Conservation (phyloP, 2,329 filamentous ascomycete genomes). For the Talaromyces rugulosus region DNA sequence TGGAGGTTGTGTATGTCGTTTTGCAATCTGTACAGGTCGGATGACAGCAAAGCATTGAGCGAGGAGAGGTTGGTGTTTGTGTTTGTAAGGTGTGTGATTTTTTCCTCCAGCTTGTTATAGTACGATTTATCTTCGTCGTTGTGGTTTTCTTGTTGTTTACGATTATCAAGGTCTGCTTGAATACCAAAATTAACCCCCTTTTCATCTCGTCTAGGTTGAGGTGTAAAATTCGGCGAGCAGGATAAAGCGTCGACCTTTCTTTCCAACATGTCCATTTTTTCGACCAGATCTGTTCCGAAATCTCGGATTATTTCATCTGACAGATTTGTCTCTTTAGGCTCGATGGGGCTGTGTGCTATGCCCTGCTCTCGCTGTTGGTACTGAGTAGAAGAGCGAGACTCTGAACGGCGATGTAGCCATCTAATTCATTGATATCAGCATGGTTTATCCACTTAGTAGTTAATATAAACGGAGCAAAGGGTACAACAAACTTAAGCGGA, state of each 20-base stretch:
- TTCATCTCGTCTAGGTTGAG: not conserved
- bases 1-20: slow-evolving; percentile 3
- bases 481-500: slow-evolving; percentile 2
- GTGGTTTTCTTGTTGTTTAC: not conserved
- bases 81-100: not conserved
- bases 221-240: not conserved
- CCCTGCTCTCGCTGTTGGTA: not conserved
- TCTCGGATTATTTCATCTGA: not conserved
- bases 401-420: slow-evolving; percentile 8
- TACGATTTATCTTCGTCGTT: not conserved
- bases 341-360: no score
- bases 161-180: not conserved
- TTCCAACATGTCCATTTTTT: slow-evolving; percentile 8
- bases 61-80: not conserved
- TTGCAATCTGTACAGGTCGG: slow-evolving; percentile 2
- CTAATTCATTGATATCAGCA: not conserved
- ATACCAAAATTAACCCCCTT: not conserved
- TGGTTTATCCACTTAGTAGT: not conserved
- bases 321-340: not conserved
- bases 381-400: not conserved
- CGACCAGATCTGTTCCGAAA: not conserved
- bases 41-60: slow-evolving; percentile 3
- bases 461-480: not conserved
- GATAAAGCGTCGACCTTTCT: slow-evolving; percentile 1
- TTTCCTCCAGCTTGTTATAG: not conserved